Evolutionary conservation across 805 yeast species (phyloP).

Genomic region (Cyberlindnera xylosilytica): DNA sequence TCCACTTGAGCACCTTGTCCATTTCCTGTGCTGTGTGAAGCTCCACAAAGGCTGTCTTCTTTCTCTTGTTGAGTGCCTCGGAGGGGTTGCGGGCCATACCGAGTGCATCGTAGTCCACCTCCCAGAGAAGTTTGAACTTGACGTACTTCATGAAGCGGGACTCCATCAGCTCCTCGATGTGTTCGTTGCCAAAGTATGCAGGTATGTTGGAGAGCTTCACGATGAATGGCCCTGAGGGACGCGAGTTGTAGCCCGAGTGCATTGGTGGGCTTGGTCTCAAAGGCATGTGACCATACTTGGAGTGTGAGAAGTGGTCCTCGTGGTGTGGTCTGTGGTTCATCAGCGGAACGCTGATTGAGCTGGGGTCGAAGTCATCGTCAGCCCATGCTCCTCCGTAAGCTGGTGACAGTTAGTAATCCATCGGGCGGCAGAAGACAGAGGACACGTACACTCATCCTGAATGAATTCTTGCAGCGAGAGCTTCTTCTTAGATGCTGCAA

Average conservation of each 20-base stretch:
- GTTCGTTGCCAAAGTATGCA: slow-evolving; percentile 45
- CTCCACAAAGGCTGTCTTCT: slow-evolving; percentile 64
- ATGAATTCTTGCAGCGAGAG: slow-evolving; percentile 25
- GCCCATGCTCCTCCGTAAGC: slow-evolving; percentile 58
- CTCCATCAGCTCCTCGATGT: slow-evolving; percentile 56
- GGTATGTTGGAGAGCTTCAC: slow-evolving; percentile 63
- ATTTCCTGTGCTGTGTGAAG: slow-evolving; percentile 48
- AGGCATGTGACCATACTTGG: slow-evolving; percentile 2
- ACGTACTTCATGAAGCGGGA: slow-evolving; percentile 57
- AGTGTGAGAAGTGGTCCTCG: slow-evolving; percentile 1
- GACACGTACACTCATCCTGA: slow-evolving; percentile 22
- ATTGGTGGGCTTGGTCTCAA: slow-evolving; percentile 3
- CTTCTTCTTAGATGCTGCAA: slow-evolving; percentile 24
- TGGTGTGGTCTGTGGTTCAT: slow-evolving; percentile 16
- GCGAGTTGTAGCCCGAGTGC: not conserved
- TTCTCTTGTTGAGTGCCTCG: slow-evolving; percentile 30
- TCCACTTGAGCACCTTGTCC: slow-evolving; percentile 60
- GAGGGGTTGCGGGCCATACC: slow-evolving; percentile 24
- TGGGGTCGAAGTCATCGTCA: slow-evolving; percentile 65
- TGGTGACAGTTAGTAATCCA: slow-evolving; percentile 11
- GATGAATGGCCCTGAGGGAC: slow-evolving; percentile 47
- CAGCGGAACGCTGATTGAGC: slow-evolving; percentile 51
- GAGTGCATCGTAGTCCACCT: slow-evolving; percentile 37
- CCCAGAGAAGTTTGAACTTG: slow-evolving; percentile 62
- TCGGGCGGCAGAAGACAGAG: not conserved